Evolutionary conservation across 805 yeast genomes (phyloP), one percentile per base, ranked within the genome.

Genomic region (Ogataea chonburiensis): DNA sequence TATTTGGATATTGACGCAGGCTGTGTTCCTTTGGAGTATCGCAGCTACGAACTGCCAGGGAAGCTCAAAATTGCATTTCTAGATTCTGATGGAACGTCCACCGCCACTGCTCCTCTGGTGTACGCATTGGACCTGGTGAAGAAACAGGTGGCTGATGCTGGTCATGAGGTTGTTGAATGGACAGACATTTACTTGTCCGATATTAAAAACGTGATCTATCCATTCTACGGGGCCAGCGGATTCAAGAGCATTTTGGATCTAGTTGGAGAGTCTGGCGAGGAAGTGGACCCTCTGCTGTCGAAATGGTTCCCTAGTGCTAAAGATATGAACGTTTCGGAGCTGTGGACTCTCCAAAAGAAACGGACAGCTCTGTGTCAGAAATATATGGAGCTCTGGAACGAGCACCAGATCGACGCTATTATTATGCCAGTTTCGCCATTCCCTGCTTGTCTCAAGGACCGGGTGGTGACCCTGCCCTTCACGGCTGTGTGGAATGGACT

Each of bases 111-210:
- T 6, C 77, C 77, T 4, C 61, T 74, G 9, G 37, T 58, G 8
- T 62, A 79, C 38, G 80, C 72, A 1, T 27, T 77, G 37, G 52
- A 65, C 14, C 49, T 49, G 7, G 60, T 60, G 5, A 52, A 49
- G 6, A 60, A 52, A 13, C 47, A 48, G 25, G 47, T 67, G 24
- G 46, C 49, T 19, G 64, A 53, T 18, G 68, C 68, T 11, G 80
- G 83, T 17, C 78, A 71, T 39, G 73, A 71, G 38, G 66, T 73
- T 8, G 61, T 76, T 27, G 73, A 71, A 34, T 71, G 78, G 77
- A 47, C 55, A n/a, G 66, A 62, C 27, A 69, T 64, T 38, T 46
- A 54, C 22, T 53, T 67, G 16, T 47, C 66, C 38, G 81, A 81
- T 1, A 79, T 80, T 2, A 55, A 52, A 34, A 50, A 57, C 4